Evolutionary conservation across 2,329 filamentous ascomycete species (phyloP), one percentile per base, ranked within the genome.

Genomic region (Stemphylium vesicarium): DNA sequence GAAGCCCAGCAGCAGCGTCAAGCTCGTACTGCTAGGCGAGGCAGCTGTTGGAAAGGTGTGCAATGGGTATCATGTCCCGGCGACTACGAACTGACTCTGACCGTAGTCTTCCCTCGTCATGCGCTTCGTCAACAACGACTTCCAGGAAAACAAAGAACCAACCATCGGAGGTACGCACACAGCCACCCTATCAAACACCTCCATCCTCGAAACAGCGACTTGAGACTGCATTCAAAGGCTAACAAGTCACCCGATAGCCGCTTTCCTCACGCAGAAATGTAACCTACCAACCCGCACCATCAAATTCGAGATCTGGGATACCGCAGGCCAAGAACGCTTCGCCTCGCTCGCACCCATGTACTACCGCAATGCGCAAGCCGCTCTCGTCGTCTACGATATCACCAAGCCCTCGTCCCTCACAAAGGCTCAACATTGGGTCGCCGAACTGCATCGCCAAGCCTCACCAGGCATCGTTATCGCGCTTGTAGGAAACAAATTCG

Each of bases 111-210:
- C 95, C 40, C 88, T 99, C 55, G 95, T 99, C 61, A 85, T 99
- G 75, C 92, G 95, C 73, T 99, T 99, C 79, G 95, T 99, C 75
- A 98, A 98, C 84, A 95, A 99, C 81, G 94, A 98, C 79, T 99
- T 99, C 73, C 95, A 99, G 82, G 95, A 98, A 80, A 98, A 98
- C 80, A 98, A 98, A 83, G 95, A 99, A 78, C 95, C 95, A 59
- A 99, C 95, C 64, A 99, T 99, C 79, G 95, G 95, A 84, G 92
- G 92, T 96, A 84, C 63, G 84, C 78, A 50, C 29, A 36, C 38
- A 38, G 18, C 47, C 40, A 36, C 45, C 13, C 29, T 29, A 20
- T 12, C 16, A 16, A 24, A 15, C 10, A 38, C 5, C 38, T 10
- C 42, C 16, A 13, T 44, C 12, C 20, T 11, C 9, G n/a, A 15